These are phyloP conservation scores for Ophiostoma triangulosporum DNA, from an alignment of 2,329 filamentous ascomycete species.

Conservation along the genomic window DNA sequence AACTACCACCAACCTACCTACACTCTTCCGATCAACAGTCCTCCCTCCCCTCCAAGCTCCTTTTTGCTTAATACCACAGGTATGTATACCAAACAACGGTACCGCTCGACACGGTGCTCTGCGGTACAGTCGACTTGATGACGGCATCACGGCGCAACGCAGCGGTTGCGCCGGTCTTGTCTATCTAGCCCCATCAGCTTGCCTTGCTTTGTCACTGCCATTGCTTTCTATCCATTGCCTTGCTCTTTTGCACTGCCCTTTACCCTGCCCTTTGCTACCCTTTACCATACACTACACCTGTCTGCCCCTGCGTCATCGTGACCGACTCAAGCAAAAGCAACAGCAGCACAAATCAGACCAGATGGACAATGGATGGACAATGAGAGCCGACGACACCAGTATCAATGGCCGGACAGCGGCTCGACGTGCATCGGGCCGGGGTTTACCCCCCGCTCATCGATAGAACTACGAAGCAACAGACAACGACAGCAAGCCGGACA, in stretches of 20 bases:
- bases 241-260: too few relatives aligned
- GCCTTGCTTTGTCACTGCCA: too few relatives aligned
- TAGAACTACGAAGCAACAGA: too few relatives aligned
- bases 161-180: not conserved
- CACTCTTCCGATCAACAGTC: not conserved
- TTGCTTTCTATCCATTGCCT: not conserved
- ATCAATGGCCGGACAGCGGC: not conserved
- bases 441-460: too few relatives aligned
- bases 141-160: not conserved
- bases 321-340: not conserved
- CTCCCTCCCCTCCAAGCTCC: not conserved
- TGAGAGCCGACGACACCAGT: not conserved
- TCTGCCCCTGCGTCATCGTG: not conserved
- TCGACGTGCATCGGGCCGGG: not conserved
- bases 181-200: not conserved
- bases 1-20: slow-evolving; percentile 1
- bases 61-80: not conserved
- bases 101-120: not conserved
- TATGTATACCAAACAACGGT: not conserved
- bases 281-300: too few relatives aligned
- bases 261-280: not conserved
- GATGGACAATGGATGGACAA: too few relatives aligned
- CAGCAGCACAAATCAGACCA: not conserved
- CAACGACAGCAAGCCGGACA: too few relatives aligned
- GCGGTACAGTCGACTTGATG: not conserved